Conservation (phyloP, 148 eudicot species). For the Rhododendron williamsianum region DNA sequence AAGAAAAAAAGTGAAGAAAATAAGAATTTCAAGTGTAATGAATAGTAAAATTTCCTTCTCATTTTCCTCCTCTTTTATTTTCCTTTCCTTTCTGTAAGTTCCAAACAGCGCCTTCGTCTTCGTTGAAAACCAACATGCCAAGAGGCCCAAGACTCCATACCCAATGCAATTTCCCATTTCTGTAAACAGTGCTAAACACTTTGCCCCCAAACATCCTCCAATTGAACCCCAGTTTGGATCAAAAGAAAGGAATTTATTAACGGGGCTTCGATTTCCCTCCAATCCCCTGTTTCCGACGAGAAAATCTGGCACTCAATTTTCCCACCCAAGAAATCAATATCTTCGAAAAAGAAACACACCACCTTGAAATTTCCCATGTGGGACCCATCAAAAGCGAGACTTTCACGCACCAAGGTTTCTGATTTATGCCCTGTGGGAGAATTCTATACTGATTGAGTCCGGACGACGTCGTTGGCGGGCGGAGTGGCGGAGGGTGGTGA, state of each 20-base stretch:
- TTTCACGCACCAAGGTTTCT: neutral
- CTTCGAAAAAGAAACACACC: neutral
- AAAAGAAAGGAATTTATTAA: constrained; percentile 2
- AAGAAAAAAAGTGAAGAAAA: no score
- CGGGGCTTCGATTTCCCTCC: constrained; percentile 7
- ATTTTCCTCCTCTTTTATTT: no score
- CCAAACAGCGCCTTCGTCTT: no score
- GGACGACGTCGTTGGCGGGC: neutral
- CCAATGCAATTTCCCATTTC: neutral
- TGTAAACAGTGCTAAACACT: neutral
- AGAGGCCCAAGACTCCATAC: constrained; percentile 14
- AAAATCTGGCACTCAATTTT: constrained; percentile 5
- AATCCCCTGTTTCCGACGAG: neutral
- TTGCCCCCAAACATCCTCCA: neutral
- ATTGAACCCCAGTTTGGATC: neutral
- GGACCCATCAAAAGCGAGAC: constrained; percentile 9
- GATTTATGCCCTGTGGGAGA: constrained; percentile 7
- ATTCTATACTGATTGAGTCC: neutral
- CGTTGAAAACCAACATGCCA: constrained; percentile 14
- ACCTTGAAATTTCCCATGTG: constrained; percentile 1
- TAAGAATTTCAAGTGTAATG: no score
- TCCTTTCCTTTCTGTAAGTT: no score
- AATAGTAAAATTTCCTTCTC: no score
- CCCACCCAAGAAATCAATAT: neutral
- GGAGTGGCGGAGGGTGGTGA: constrained; percentile 1